Base-by-base conservation (phyloP, 1,139 yeast genomes). In the Hansenula lynferdii region DNA sequence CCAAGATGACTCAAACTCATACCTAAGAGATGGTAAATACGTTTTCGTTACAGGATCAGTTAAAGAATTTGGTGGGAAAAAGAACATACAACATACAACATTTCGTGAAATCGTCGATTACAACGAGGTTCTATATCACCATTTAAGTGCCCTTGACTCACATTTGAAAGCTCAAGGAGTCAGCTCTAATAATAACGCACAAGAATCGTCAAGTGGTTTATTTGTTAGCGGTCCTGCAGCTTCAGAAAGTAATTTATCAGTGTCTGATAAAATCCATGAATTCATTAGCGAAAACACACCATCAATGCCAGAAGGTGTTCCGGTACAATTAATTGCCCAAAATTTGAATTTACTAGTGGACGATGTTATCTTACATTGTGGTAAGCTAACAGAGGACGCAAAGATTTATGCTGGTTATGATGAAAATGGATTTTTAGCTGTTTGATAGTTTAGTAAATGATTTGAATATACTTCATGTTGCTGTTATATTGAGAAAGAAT, bases 71-170 rank as follows among this genome's bases (percentile, higher is more conserved):
- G 73, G 77, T 48, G 81, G 77, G 36, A 80, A 76, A 57, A 78
- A 80, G 44, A 75, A 72, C 42, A 65, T 87, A 28, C 87, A 80
- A 52, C 77, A 80, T 42, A 77, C 85, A 11, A 71, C 75, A 6
- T 72, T 87, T 38, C 71, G 72, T 25, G 74, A 71, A 37, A 65
- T 89, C 12, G 69, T 68, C 8, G 90, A 85, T 54, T 82, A 75
- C 57, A 86, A 87, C 57, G 85, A 84, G 54, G 78, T 89, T 17
- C 57, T 84, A 26, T 82, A 85, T 52, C 96, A 90, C 58, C 77
- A 79, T 50, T 65, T 90, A 41, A 77, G 80, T 46, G 92, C 92
- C 6, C 76, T 85, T 36, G 69, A 75, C 43, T 70, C 74, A 40
- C 90, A 82, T 41, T 58, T 75, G 42, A 33, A 23, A 26, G 45